Conservation (phyloP, 441 rosid species). For the Pelargonium australe region DNA sequence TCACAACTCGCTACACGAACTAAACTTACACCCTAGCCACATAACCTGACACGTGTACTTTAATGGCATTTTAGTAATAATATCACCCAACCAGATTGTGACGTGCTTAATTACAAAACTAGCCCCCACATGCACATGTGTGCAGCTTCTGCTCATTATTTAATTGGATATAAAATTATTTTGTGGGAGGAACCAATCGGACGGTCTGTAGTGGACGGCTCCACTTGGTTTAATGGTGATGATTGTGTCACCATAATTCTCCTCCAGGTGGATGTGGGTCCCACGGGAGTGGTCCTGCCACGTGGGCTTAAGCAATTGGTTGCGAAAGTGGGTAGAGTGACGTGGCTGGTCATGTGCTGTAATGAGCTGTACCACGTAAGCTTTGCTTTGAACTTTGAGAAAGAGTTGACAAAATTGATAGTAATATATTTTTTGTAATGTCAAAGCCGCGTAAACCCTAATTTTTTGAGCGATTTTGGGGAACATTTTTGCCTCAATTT, state of each 20-base stretch:
- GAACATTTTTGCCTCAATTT: neutral
- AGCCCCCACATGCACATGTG: no score
- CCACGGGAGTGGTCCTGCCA: neutral
- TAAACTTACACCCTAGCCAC: neutral
- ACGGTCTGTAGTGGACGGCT: no score
- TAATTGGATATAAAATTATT: neutral
- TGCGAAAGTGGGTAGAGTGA: neutral
- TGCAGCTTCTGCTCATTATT: no score
- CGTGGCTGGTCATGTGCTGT: neutral
- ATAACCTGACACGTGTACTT: neutral
- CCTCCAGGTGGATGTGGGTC: neutral
- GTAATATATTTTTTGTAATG: neutral
- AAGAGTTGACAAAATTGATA: neutral
- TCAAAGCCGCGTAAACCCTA: neutral
- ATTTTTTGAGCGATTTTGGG: neutral
- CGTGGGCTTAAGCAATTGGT: neutral
- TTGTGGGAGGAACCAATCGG: no score
- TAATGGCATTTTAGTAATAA: neutral
- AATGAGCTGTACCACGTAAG: slow-evolving; percentile 1
- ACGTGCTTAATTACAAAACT: neutral
- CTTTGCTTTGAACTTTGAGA: neutral
- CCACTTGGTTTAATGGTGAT: neutral
- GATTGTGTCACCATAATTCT: neutral
- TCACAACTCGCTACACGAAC: neutral
- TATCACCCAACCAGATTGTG: neutral